phyloP scores from a whole-genome alignment of 192 early-diverging fungal species.

The Coemansia reversa region DNA sequence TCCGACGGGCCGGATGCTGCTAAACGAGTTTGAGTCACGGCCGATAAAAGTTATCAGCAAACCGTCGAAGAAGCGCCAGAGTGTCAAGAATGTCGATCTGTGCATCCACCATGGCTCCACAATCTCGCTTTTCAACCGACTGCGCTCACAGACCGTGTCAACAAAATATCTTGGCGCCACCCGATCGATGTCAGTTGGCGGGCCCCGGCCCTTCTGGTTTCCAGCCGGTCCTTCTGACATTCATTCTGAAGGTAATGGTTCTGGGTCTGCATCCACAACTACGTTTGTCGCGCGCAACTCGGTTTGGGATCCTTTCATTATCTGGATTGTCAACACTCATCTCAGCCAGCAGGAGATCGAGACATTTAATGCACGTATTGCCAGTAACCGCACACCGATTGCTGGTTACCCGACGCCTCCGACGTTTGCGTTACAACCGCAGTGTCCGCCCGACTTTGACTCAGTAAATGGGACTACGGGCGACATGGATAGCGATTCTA shows the following conservation, averaged over 20 bases:
- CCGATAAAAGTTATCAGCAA: slow-evolving; percentile 91
- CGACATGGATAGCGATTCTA: slow-evolving; percentile 21
- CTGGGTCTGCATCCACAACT: slow-evolving; percentile 35
- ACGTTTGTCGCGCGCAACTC: slow-evolving; percentile 75
- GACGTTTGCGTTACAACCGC: slow-evolving; percentile 68
- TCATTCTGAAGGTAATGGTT: neutral
- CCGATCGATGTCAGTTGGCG: slow-evolving; percentile 51
- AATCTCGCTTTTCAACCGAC: slow-evolving; percentile 85
- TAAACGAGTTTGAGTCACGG: slow-evolving; percentile 71
- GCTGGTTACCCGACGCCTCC: slow-evolving; percentile 76
- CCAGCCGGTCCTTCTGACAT: slow-evolving; percentile 22
- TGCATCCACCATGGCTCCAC: slow-evolving; percentile 85
- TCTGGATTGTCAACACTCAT: slow-evolving; percentile 77
- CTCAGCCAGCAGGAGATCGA: slow-evolving; percentile 58
- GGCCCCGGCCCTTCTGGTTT: slow-evolving; percentile 55
- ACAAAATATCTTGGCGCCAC: slow-evolving; percentile 78
- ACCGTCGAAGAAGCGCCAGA: slow-evolving; percentile 87
- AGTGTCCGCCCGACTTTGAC: slow-evolving; percentile 48
- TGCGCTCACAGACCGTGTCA: slow-evolving; percentile 85
- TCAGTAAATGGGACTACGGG: slow-evolving; percentile 5
- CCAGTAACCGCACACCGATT: slow-evolving; percentile 39
- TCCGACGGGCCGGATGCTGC: slow-evolving; percentile 56
- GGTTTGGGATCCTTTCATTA: slow-evolving; percentile 85
- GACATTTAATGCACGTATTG: slow-evolving; percentile 50
- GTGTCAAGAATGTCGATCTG: slow-evolving; percentile 77